A percentile compares a stretch with the other conserved stretches of the same genome.
Conservation (phyloP, 116 monocot genomes). For the Zostera marina region DNA sequence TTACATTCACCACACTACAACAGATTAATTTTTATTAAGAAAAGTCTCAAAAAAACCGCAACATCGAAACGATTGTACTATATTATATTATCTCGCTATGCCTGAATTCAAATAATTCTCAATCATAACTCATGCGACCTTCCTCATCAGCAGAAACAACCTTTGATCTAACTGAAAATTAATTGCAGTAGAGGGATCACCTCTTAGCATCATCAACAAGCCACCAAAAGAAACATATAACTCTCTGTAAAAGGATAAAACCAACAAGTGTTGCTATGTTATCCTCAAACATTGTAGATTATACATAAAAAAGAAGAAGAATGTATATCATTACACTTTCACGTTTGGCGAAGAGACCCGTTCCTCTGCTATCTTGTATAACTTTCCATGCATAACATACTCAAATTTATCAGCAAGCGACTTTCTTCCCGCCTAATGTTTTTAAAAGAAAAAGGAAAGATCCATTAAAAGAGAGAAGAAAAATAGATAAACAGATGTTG, state of each 20-base stretch:
- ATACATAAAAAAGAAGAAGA: background rate
- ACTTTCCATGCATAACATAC: conserved; percentile 98
- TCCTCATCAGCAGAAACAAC: conserved; percentile 65
- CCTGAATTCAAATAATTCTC: no score
- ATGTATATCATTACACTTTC: conserved; percentile 5
- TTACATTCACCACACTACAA: no score
- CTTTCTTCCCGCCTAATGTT: conserved; percentile 52
- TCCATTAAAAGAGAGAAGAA: no score
- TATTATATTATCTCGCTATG: no score
- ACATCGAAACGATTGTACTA: no score
- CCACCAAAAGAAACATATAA: conserved; percentile 89
- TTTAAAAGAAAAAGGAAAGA: no score
- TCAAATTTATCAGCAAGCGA: conserved; percentile 93
- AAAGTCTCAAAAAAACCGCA: no score
- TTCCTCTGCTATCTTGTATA: conserved; percentile 74
- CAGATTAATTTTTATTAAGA: no score
- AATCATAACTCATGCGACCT: conserved; percentile 14
- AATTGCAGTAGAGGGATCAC: conserved; percentile 62
- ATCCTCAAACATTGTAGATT: background rate
- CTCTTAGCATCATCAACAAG: conserved; percentile 75
- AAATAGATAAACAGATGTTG: no score
- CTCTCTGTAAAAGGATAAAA: conserved; percentile 18
- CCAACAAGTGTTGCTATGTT: no score
- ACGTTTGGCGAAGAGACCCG: background rate
- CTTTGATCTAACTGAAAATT: conserved; percentile 78